Percentiles rank a stretch among this genome's conserved stretches.
Evolutionary conservation across 2,329 filamentous ascomycete genomes (phyloP).

Genomic region (Parastagonospora avenae): DNA sequence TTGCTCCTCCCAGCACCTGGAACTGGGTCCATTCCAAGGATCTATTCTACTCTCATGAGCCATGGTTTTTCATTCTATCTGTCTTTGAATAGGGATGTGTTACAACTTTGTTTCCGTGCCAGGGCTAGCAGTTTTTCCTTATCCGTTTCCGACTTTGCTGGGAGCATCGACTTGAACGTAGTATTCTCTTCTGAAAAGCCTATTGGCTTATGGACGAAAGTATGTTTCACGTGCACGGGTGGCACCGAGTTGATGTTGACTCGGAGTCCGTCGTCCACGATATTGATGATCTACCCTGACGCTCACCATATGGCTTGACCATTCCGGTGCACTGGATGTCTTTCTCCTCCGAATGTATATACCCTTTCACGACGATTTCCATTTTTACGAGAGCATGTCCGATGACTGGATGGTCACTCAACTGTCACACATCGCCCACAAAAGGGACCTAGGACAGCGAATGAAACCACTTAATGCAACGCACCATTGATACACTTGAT

Average conservation of each 20-base stretch:
- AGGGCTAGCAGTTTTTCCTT: constrained; percentile 16
- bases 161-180: constrained; percentile 4
- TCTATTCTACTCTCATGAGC: constrained; percentile 15
- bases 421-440: constrained; percentile 36
- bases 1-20: constrained; percentile 22
- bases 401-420: constrained; percentile 41
- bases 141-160: not conserved
- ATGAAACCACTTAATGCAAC: constrained; percentile 17
- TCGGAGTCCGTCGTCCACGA: not conserved
- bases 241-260: constrained; percentile 1
- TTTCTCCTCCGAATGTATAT: constrained; percentile 42
- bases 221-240: not conserved
- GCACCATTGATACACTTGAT: not conserved
- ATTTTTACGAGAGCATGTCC: constrained; percentile 27
- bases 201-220: not conserved
- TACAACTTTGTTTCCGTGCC: constrained; percentile 18
- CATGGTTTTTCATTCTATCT: constrained; percentile 16
- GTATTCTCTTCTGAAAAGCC: constrained; percentile 10
- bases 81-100: constrained; percentile 14
- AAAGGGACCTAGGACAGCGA: constrained; percentile 15
- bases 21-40: constrained; percentile 17
- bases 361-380: constrained; percentile 26
- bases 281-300: not conserved
- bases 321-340: constrained; percentile 10
- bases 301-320: constrained; percentile 2